Conservation (phyloP, 2,329 filamentous ascomycete genomes). For the Venturia carpophila region DNA sequence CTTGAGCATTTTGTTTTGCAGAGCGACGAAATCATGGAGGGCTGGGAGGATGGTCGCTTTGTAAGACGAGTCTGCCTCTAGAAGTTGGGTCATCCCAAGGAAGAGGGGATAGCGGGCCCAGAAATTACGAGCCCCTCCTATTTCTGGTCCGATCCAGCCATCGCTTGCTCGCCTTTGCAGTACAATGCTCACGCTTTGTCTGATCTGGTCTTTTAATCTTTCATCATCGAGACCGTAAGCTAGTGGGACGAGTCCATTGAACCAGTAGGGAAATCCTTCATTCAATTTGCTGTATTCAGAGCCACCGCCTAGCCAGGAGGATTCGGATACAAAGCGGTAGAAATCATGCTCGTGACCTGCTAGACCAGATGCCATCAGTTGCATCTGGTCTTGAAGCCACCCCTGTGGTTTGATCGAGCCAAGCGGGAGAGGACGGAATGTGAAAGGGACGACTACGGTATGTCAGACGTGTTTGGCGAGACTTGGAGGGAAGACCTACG, state of each 20-base stretch:
- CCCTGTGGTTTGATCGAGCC: slow-evolving; percentile 45
- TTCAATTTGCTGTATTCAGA: slow-evolving; percentile 47
- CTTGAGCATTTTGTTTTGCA: slow-evolving; percentile 49
- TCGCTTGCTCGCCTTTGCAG: slow-evolving; percentile 44
- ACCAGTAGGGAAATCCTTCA: slow-evolving; percentile 52
- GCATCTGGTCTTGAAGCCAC: slow-evolving; percentile 46
- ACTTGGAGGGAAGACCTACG: background rate
- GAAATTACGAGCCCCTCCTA: slow-evolving; percentile 36
- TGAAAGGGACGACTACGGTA: slow-evolving; percentile 24
- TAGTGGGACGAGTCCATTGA: slow-evolving; percentile 50
- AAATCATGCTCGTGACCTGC: slow-evolving; percentile 49
- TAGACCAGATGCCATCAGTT: slow-evolving; percentile 43
- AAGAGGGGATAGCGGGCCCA: slow-evolving; percentile 48
- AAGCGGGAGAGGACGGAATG: slow-evolving; percentile 38
- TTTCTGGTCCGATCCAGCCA: slow-evolving; percentile 53
- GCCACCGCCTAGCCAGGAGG: slow-evolving; percentile 45
- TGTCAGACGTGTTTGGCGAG: background rate
- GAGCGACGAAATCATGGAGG: slow-evolving; percentile 42
- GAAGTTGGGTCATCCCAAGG: slow-evolving; percentile 44
- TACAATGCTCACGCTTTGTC: slow-evolving; percentile 39
- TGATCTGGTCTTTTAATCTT: slow-evolving; percentile 44
- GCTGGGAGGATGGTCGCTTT: slow-evolving; percentile 40
- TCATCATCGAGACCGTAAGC: slow-evolving; percentile 44
- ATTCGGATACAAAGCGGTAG: slow-evolving; percentile 47
- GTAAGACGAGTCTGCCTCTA: slow-evolving; percentile 40